Percentiles rank a stretch among this genome's conserved stretches.
Evolutionary conservation across 2,329 filamentous ascomycete genomes (phyloP).

Genomic region (Trichoderma semiorbis): DNA sequence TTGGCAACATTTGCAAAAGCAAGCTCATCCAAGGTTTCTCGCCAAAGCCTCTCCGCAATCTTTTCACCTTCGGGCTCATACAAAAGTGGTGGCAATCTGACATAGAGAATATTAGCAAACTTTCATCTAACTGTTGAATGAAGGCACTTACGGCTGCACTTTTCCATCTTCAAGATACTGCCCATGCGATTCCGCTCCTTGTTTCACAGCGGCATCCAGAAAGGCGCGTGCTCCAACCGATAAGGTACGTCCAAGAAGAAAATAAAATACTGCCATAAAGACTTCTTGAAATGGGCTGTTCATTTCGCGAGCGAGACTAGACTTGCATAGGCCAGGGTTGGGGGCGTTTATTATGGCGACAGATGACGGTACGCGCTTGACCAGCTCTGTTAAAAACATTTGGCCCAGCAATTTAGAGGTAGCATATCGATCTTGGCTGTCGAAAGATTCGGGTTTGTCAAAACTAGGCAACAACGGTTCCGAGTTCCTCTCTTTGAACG

Average conservation of each 20-base stretch:
- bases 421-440: not conserved
- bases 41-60: not conserved
- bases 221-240: not conserved
- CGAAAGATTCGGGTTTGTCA: not conserved
- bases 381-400: not conserved
- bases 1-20: not conserved
- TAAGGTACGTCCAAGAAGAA: not conserved
- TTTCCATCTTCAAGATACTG: slow-evolving; percentile 10
- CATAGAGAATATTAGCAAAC: not conserved
- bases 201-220: not conserved
- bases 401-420: not conserved
- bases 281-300: not conserved
- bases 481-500: not conserved
- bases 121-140: not conserved
- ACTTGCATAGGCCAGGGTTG: not conserved
- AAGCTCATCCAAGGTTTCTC: not conserved
- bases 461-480: not conserved
- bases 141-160: not conserved
- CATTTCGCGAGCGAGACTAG: not conserved
- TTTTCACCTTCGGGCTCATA: not conserved
- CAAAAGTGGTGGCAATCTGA: not conserved
- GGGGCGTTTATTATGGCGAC: slow-evolving; percentile 1
- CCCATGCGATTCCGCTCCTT: not conserved
- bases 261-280: not conserved
- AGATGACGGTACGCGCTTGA: not conserved